Conservation (phyloP, 345 rosid species). For the Lumnitzera littorea region DNA sequence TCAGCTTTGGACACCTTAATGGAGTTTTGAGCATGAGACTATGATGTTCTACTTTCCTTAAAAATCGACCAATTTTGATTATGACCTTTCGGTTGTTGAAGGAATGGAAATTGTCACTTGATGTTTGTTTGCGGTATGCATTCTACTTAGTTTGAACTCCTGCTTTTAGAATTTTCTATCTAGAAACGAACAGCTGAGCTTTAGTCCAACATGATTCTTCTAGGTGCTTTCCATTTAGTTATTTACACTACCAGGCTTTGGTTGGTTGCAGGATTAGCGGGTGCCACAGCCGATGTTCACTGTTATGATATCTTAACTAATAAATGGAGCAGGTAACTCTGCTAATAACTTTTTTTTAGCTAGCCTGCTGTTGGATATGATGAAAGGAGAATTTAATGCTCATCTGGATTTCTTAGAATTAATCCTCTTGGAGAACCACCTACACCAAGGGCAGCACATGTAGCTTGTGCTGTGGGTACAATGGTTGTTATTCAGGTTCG, state of each 20-base stretch:
- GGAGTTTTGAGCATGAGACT: too few relatives aligned
- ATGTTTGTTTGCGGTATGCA: neutral
- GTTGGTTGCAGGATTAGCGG: constrained; percentile 37
- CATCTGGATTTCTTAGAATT: constrained; percentile 39
- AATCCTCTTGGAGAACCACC: constrained; percentile 96
- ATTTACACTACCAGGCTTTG: constrained; percentile 7
- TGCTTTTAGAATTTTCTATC: neutral
- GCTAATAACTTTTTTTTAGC: constrained; percentile 1
- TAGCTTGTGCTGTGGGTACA: constrained; percentile 97
- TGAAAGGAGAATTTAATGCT: neutral
- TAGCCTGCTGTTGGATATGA: neutral
- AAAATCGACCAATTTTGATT: too few relatives aligned
- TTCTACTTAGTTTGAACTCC: neutral
- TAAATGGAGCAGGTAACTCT: constrained; percentile 54
- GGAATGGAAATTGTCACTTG: neutral
- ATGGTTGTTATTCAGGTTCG: constrained; percentile 98
- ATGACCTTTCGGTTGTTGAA: too few relatives aligned
- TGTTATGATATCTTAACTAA: constrained; percentile 42
- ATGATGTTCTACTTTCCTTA: too few relatives aligned
- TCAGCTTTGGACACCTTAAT: too few relatives aligned
- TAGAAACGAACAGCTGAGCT: neutral
- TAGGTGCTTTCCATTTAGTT: neutral
- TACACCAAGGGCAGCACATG: constrained; percentile 99
- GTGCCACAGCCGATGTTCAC: constrained; percentile 52
- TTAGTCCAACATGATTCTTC: neutral